These are phyloP conservation scores for Podaxis sp. DNA, from an alignment of 768 basidiomycete species.

Conservation along the genomic window DNA sequence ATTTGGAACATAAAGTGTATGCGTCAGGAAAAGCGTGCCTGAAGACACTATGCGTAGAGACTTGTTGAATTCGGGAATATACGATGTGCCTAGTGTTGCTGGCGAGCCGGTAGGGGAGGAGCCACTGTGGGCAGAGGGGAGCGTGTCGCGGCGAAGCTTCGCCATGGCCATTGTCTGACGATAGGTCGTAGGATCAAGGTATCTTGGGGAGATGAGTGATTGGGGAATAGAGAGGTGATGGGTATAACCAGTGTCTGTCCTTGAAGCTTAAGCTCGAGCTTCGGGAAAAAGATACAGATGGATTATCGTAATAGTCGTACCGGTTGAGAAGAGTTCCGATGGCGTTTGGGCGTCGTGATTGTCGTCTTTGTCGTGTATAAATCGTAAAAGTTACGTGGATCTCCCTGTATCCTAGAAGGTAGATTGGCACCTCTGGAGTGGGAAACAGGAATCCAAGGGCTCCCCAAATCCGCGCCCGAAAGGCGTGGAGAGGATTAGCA, in stretches of 20 bases:
- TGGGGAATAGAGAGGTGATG: neutral
- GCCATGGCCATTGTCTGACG: slow-evolving; percentile 32
- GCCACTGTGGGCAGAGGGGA: slow-evolving; percentile 10
- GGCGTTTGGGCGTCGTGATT: neutral
- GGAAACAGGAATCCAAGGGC: neutral
- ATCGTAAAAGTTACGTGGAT: neutral
- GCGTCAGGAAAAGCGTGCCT: slow-evolving; percentile 78
- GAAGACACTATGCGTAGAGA: slow-evolving; percentile 75
- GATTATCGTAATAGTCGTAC: neutral
- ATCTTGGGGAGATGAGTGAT: slow-evolving; percentile 1
- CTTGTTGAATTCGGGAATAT: slow-evolving; percentile 26
- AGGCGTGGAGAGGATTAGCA: neutral
- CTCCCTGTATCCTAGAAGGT: neutral
- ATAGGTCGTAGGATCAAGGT: neutral
- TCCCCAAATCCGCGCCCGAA: neutral
- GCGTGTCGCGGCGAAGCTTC: slow-evolving; percentile 43
- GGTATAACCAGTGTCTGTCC: neutral
- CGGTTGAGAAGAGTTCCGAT: neutral
- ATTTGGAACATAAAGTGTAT: slow-evolving; percentile 60
- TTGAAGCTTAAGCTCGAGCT: neutral
- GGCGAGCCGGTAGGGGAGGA: neutral
- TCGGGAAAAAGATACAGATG: neutral
- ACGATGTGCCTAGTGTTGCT: neutral
- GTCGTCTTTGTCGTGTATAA: neutral
- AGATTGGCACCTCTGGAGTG: neutral